Conservation (phyloP, 192 early-diverging fungal species). For the Podila epigama region DNA sequence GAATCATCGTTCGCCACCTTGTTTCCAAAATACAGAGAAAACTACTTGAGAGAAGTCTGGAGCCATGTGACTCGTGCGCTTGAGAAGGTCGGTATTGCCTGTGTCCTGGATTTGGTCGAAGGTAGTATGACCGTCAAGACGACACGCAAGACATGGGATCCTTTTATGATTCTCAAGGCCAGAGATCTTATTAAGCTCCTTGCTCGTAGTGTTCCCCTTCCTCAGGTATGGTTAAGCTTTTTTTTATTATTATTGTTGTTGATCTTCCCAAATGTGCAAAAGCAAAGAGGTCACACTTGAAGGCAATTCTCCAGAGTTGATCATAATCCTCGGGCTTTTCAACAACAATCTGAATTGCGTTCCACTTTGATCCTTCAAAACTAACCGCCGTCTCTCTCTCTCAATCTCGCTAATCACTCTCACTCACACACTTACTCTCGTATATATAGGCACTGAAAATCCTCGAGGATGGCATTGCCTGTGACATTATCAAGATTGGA, state of each 20-base stretch:
- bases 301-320: no score
- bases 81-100: constrained; percentile 83
- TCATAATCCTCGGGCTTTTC: no score
- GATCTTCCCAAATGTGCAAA: no score
- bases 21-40: constrained; percentile 98
- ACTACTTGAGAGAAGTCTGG: constrained; percentile 92
- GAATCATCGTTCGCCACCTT: constrained; percentile 97
- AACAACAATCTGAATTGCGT: no score
- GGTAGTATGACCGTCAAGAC: constrained; percentile 98
- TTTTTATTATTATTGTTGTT: background rate
- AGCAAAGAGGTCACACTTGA: no score
- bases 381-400: no score
- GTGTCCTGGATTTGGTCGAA: constrained; percentile 94
- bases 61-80: constrained; percentile 83
- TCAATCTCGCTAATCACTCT: no score
- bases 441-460: constrained; percentile 82
- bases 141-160: constrained; percentile 94
- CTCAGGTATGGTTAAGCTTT: constrained; percentile 62
- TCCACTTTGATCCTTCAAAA: no score
- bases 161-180: constrained; percentile 93
- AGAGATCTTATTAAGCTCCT: constrained; percentile 96
- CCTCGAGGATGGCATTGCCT: constrained; percentile 90
- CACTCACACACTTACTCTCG: no score
- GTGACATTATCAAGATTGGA: constrained; percentile 98
- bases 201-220: constrained; percentile 91